phyloP scores from a whole-genome alignment of 257 asterid genomes.

The Solanum medicagineum region DNA sequence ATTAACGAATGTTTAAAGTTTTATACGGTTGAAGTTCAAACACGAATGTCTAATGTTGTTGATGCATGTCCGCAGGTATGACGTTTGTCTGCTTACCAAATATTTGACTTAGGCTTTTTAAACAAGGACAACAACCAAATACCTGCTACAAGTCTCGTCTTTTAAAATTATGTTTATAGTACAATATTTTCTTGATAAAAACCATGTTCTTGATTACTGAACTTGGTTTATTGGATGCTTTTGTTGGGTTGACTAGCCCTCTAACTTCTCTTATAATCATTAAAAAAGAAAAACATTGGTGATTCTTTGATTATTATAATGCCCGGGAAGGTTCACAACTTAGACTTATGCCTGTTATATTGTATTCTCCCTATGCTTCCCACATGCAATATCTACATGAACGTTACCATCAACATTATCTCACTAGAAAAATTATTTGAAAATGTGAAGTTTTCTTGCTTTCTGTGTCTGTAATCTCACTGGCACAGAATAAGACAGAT shows the following conservation, averaged over 20 bases:
- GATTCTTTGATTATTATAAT: conserved; percentile 17
- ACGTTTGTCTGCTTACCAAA: neutral
- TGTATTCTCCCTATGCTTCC: conserved; percentile 28
- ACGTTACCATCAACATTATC: neutral
- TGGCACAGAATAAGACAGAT: neutral
- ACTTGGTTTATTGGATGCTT: conserved; percentile 2
- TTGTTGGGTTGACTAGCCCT: conserved; percentile 22
- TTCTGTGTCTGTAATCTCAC: neutral
- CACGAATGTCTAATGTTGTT: neutral
- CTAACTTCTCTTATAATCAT: conserved; percentile 7
- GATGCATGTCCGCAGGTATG: neutral
- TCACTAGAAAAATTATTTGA: neutral
- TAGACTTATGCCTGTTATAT: conserved; percentile 15
- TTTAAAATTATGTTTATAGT: neutral
- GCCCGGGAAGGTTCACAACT: conserved; percentile 8
- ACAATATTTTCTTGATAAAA: conserved; percentile 10
- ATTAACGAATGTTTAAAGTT: neutral
- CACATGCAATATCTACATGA: conserved; percentile 27
- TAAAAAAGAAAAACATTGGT: conserved; percentile 6
- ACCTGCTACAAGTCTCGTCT: neutral
- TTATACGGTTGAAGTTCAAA: neutral
- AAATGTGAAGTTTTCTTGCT: neutral
- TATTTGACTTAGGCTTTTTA: neutral
- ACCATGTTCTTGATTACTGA: conserved; percentile 24
- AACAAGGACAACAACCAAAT: neutral